Conservation (phyloP, 2,329 filamentous ascomycete species). For the Pseudopithomyces chartarum region DNA sequence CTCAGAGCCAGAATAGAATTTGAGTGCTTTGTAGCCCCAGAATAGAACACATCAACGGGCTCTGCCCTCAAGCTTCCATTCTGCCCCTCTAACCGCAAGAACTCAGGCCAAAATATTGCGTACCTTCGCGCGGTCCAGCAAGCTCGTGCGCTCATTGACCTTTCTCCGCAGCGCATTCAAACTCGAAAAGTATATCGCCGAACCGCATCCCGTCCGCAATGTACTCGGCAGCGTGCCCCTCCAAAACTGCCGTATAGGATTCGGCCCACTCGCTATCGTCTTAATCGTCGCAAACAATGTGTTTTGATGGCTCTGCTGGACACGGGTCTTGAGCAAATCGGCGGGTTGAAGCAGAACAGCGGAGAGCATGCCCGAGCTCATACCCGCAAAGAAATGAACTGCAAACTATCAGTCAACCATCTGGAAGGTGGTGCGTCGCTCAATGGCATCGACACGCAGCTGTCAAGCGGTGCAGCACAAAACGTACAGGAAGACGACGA, state of each 20-base stretch:
- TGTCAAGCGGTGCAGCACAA: not conserved
- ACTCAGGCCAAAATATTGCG: not conserved
- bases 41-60: not conserved
- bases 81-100: not conserved
- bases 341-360: conserved; percentile 92
- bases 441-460: not conserved
- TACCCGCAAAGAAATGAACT: conserved; percentile 85
- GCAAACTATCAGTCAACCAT: conserved; percentile 5
- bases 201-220: conserved; percentile 90
- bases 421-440: not conserved
- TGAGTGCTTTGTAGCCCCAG: not conserved
- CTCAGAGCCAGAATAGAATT: not conserved
- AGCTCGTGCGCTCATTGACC: conserved; percentile 54
- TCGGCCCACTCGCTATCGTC: conserved; percentile 68
- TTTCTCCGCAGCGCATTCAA: conserved; percentile 82
- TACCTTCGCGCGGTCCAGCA: conserved; percentile 19
- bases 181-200: conserved; percentile 89
- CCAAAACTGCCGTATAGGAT: conserved; percentile 80
- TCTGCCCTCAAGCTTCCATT: not conserved
- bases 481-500: conserved; percentile 57
- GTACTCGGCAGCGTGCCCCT: conserved; percentile 89
- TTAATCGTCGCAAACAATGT: conserved; percentile 71
- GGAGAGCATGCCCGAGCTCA: conserved; percentile 84
- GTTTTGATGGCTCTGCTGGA: conserved; percentile 81
- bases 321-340: conserved; percentile 93